Evolutionary conservation across 192 early-diverging fungal species (phyloP), one percentile per base, ranked within the genome.

Genomic region (Phlyctochytrium bullatum): DNA sequence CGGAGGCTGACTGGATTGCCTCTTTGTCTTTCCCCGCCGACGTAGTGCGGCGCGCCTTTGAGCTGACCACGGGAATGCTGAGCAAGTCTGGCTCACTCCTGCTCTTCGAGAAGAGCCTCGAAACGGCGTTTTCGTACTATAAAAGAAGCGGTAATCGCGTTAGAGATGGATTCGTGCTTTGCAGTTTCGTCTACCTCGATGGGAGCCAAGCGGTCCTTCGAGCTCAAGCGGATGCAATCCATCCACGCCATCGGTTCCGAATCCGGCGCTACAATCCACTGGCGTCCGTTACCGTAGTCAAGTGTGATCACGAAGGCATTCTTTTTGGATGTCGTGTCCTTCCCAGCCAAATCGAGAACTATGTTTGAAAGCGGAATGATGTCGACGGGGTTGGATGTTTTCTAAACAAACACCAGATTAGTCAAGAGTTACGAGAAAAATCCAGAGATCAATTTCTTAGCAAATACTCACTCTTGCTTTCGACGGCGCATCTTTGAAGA

Each of bases 241-340:
- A 79, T 74, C 82, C 82, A 84, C 29, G 62, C 66, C 17, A 47
- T 72, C 2, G 67, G 52, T 28, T 84, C 82, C 16, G 58, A 71
- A 23, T 61, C 60, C 20, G 76, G 76, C 29, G 64, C 36, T 10
- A 84, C 31, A 6, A 78, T 16, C 62, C 73, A 70, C 17, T 64
- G 62, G 1, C 59, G 71, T 20, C 79, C 79, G 10, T 31, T 33
- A 17, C 64, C 64, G 2, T 59, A 32, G 40, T 47, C 10, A 47
- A 47, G 40, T 29, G 61, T 62, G 0, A 78, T 16, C 24, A 64
- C 32, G 36, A 79, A 74, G 1, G 75, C 73, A 36, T 71, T 61
- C 67, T 82, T 85, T 65, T 77, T 76, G 61, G 70, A 71, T 27
- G 73, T 78, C 6, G 36, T 36, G 27, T 80, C 75, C 62, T 75